Evolutionary conservation across 2,329 filamentous ascomycete genomes (phyloP).

Genomic region (Calonectria henricotiae): DNA sequence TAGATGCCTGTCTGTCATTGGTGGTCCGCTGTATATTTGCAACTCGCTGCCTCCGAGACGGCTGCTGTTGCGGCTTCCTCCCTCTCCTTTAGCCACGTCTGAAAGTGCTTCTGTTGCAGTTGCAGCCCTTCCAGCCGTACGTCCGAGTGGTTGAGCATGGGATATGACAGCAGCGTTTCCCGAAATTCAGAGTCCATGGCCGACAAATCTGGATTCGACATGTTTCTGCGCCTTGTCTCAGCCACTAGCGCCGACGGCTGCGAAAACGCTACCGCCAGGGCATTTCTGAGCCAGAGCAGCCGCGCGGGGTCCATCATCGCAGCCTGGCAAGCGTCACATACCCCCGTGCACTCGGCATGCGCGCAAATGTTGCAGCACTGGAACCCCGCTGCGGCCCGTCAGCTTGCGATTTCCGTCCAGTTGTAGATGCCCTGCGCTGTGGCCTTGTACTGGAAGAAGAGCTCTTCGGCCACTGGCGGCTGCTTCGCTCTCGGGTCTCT

Average conservation of each 20-base stretch:
- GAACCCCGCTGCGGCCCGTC: background rate
- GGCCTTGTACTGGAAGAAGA: conserved; percentile 13
- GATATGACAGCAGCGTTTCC: conserved; percentile 2
- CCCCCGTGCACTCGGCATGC: background rate
- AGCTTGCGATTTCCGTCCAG: conserved; percentile 18
- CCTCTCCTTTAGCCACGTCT: conserved; percentile 6
- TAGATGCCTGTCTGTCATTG: conserved; percentile 1
- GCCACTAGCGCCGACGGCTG: background rate
- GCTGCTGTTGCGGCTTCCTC: background rate
- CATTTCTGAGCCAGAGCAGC: conserved; percentile 14
- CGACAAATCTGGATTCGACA: background rate
- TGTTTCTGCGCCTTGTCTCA: conserved; percentile 12
- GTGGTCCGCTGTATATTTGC: conserved; percentile 3
- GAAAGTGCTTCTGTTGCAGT: conserved; percentile 13
- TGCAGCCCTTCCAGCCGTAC: conserved; percentile 4
- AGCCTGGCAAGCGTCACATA: background rate
- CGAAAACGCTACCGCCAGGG: conserved; percentile 1
- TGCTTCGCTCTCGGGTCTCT: conserved; percentile 1
- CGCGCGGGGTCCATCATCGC: conserved; percentile 8
- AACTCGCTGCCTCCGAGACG: conserved; percentile 2
- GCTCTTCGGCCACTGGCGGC: background rate
- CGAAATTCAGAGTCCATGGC: conserved; percentile 13
- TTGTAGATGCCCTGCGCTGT: conserved; percentile 7
- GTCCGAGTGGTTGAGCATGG: conserved; percentile 14
- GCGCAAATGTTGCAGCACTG: conserved; percentile 10